Conservation (phyloP, 441 rosid species). For the Pelargonium myrrhifolium region DNA sequence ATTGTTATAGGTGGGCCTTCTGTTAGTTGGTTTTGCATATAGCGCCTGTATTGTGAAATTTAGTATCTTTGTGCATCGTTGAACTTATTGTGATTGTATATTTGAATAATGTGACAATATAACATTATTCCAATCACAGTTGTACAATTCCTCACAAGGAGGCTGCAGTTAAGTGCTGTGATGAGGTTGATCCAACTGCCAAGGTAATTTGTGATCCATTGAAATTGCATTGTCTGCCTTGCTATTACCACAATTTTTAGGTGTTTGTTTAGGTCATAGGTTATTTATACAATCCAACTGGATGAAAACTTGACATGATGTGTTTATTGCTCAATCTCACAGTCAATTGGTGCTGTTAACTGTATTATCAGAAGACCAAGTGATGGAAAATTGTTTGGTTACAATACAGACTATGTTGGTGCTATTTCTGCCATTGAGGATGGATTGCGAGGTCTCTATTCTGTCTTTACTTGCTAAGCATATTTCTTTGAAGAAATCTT, state of each 20-base stretch:
- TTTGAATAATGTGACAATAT: conserved; percentile 11
- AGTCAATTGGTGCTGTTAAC: conserved; percentile 85
- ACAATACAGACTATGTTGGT: conserved; percentile 62
- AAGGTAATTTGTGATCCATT: conserved; percentile 44
- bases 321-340: conserved; percentile 25
- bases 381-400: conserved; percentile 59
- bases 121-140: conserved; percentile 36
- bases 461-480: conserved; percentile 13
- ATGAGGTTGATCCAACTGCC: conserved; percentile 83
- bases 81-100: neutral
- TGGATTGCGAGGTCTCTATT: conserved; percentile 47
- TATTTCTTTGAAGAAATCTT: conserved; percentile 14
- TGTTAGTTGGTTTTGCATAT: conserved; percentile 2
- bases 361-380: conserved; percentile 53
- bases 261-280: conserved; percentile 2
- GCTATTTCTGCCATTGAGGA: conserved; percentile 75
- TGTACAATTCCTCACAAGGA: conserved; percentile 92
- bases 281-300: neutral
- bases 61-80: neutral
- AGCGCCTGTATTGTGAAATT: conserved; percentile 3
- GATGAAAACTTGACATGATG: neutral
- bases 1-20: too few relatives aligned
- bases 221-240: conserved; percentile 1
- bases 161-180: conserved; percentile 71
- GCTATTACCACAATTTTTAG: neutral